These are phyloP conservation scores for Fusarium goolgardi DNA, from an alignment of 2,329 filamentous ascomycete species.

Conservation along the genomic window DNA sequence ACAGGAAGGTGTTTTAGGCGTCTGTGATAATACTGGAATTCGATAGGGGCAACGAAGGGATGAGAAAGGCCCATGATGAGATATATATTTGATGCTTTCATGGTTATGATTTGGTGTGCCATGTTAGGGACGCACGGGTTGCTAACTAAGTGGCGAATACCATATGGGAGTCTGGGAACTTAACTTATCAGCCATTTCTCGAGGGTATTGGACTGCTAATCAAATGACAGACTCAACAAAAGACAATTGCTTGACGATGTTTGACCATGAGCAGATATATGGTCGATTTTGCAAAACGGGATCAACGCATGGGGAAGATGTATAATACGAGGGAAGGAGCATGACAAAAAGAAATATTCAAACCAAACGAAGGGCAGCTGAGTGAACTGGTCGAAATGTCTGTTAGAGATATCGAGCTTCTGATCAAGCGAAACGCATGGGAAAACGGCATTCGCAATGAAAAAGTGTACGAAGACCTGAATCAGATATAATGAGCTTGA, in stretches of 20 bases:
- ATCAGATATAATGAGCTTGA: background rate
- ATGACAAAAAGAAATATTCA: conserved; percentile 8
- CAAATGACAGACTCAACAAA: background rate
- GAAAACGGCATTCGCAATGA: background rate
- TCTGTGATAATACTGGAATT: background rate
- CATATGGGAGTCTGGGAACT: background rate
- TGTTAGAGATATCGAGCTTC: background rate
- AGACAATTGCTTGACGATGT: background rate
- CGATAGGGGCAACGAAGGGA: background rate
- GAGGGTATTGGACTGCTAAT: background rate
- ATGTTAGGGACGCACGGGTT: background rate
- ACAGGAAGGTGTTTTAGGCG: background rate
- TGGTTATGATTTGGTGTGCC: conserved; percentile 7
- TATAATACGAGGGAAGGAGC: background rate
- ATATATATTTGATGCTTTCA: conserved; percentile 35
- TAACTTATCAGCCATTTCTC: background rate
- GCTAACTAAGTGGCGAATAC: background rate
- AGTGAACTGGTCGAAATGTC: background rate
- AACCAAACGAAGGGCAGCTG: background rate
- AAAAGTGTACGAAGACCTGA: background rate
- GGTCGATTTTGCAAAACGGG: too few species aligned
- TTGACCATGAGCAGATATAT: background rate
- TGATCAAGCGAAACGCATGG: background rate
- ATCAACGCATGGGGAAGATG: background rate
- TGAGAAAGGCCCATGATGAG: background rate